Evolutionary conservation across 2,329 filamentous ascomycete species (phyloP).

Genomic region (Cordyceps cateniannulata): DNA sequence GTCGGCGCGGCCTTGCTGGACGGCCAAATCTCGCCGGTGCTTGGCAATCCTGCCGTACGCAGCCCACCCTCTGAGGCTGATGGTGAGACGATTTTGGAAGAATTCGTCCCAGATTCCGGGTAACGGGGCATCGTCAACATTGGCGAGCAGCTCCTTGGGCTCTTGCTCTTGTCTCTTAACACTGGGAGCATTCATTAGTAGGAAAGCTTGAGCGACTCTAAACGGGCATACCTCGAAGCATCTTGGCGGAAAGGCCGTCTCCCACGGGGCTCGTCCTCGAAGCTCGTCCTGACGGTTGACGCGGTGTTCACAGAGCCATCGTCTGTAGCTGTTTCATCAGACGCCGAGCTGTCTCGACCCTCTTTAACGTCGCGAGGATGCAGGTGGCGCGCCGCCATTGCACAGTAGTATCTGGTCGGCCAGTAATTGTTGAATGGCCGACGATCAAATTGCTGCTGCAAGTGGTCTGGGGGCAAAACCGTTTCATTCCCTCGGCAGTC

Average conservation of each 20-base stretch:
- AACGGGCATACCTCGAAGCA: not conserved
- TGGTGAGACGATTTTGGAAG: not conserved
- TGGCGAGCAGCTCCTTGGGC: not conserved
- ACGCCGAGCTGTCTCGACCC: not conserved
- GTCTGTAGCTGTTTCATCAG: not conserved
- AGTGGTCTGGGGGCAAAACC: not conserved
- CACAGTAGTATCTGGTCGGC: not conserved
- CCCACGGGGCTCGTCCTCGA: not conserved
- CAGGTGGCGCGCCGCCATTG: not conserved
- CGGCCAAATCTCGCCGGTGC: not conserved
- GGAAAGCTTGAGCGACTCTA: too few species aligned
- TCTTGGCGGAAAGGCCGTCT: not conserved
- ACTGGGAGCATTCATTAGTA: not conserved
- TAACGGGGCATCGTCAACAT: not conserved
- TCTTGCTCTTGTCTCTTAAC: not conserved
- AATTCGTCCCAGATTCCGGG: not conserved
- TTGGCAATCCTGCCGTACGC: not conserved
- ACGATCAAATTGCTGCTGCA: not conserved
- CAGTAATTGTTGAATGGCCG: conserved; percentile 1
- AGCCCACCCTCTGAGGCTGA: not conserved
- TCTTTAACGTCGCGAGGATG: not conserved
- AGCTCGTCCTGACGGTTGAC: not conserved
- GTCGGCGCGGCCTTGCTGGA: not conserved
- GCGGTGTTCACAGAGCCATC: not conserved
- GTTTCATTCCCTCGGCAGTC: not conserved